These are phyloP conservation scores for Trichomonas tenax DNA, from an alignment of 208 protist species.

Conservation along the genomic window DNA sequence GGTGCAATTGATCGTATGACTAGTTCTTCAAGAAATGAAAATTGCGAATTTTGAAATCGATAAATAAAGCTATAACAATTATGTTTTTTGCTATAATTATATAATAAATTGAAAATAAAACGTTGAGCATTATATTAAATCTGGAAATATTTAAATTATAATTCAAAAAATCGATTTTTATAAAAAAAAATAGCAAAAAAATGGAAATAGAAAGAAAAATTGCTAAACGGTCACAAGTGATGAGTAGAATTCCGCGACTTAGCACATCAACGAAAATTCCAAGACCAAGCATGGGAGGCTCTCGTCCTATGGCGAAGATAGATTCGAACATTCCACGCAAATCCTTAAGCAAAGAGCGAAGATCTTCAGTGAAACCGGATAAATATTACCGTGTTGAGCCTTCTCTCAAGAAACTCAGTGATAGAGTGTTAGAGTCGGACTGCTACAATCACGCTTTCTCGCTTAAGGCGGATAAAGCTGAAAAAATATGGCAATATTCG, in stretches of 20 bases:
- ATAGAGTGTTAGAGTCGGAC: neutral
- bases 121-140: too few species aligned
- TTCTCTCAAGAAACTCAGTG: neutral
- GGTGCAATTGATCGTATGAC: too few species aligned
- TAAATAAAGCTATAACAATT: too few species aligned
- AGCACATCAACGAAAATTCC: neutral
- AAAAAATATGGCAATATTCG: neutral
- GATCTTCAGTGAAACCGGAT: neutral
- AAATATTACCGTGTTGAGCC: neutral
- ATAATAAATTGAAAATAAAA: too few species aligned
- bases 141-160: too few species aligned
- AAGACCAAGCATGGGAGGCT: neutral
- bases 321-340: neutral
- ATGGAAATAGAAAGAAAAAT: too few species aligned
- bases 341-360: neutral
- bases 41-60: too few species aligned
- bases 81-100: too few species aligned
- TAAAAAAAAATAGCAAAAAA: too few species aligned
- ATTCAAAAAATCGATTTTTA: too few species aligned
- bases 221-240: neutral
- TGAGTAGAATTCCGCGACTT: neutral
- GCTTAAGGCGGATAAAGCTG: neutral
- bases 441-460: neutral
- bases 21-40: too few species aligned
- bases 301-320: neutral